Conservation (phyloP, 2,329 filamentous ascomycete species). For the Alternaria brassicae region DNA sequence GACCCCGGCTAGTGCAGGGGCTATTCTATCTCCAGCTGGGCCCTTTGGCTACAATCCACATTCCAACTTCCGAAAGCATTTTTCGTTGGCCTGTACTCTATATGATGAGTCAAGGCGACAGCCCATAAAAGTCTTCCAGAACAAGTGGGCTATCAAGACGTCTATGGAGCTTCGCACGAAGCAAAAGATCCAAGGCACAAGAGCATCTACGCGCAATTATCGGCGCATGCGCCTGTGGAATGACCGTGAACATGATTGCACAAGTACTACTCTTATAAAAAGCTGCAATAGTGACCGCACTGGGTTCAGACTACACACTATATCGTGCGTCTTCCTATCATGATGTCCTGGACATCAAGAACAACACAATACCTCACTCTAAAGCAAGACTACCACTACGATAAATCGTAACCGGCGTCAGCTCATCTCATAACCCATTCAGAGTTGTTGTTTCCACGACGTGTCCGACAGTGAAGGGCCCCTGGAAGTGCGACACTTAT, state of each 20-base stretch:
- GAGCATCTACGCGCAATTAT: neutral
- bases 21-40: neutral
- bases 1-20: neutral
- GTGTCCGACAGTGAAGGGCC: neutral
- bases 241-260: neutral
- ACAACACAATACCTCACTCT: neutral
- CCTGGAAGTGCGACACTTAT: neutral
- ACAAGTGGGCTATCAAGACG: neutral
- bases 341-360: neutral
- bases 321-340: neutral
- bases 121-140: neutral
- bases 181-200: neutral
- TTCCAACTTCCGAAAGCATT: neutral
- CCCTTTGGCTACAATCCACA: neutral
- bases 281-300: neutral
- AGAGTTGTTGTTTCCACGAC: neutral
- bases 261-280: neutral
- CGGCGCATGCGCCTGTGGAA: neutral
- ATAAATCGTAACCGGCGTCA: neutral
- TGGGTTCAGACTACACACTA: neutral
- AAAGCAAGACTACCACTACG: neutral
- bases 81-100: neutral
- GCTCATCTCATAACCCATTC: neutral
- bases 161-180: neutral
- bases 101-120: neutral